Evolutionary conservation across 352 stramenopile genomes (phyloP).

Genomic region (Globisporangium echinulatum): DNA sequence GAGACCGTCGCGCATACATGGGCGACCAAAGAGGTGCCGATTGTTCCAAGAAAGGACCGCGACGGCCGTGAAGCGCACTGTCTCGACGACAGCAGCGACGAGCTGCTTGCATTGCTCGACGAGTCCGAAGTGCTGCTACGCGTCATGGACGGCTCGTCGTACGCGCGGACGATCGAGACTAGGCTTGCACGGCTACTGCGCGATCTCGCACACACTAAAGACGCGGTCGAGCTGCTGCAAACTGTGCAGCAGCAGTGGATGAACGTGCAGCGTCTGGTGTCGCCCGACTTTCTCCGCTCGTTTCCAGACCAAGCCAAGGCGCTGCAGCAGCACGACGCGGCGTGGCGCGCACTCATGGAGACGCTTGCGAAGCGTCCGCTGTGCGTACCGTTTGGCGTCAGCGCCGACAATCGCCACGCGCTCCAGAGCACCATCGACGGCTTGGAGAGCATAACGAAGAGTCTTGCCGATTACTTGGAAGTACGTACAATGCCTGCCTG

Average conservation of each 20-base stretch:
- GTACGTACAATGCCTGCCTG: constrained; percentile 9
- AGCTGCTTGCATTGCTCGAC: constrained; percentile 52
- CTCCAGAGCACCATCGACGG: constrained; percentile 38
- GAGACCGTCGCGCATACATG: constrained; percentile 48
- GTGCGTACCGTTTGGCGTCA: constrained; percentile 52
- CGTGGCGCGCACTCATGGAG: constrained; percentile 47
- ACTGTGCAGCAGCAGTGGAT: constrained; percentile 65
- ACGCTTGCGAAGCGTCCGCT: constrained; percentile 36
- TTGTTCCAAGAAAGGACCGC: constrained; percentile 38
- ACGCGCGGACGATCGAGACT: constrained; percentile 44
- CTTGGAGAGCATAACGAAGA: constrained; percentile 44
- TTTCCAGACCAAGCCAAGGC: constrained; percentile 56
- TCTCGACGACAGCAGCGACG: constrained; percentile 49
- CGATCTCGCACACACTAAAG: constrained; percentile 41
- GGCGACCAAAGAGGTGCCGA: constrained; percentile 52
- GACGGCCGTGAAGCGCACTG: constrained; percentile 51
- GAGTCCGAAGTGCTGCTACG: constrained; percentile 67
- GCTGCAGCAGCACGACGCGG: constrained; percentile 41
- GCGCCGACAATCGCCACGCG: constrained; percentile 31
- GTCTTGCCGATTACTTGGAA: constrained; percentile 51
- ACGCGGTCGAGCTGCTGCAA: constrained; percentile 45
- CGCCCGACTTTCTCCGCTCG: constrained; percentile 46
- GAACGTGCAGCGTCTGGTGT: constrained; percentile 51
- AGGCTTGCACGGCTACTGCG: constrained; percentile 37
- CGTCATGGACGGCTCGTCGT: constrained; percentile 69